These are phyloP conservation scores for Pneumocystis carinii DNA, from an alignment of 1,139 yeast genomes.

Conservation along the genomic window DNA sequence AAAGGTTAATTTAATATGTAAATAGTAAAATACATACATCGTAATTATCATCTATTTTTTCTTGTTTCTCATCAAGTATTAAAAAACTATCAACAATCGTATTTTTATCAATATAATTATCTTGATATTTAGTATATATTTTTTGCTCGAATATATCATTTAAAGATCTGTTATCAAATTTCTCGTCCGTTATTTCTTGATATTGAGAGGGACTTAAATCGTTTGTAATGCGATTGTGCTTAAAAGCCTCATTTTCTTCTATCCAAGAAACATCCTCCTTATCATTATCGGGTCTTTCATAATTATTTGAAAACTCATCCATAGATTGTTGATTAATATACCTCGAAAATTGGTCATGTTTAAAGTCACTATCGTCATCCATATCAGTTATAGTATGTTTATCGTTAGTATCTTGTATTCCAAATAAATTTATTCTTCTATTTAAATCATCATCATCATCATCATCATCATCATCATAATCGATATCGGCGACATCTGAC, in stretches of 20 bases:
- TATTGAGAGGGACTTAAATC: neutral
- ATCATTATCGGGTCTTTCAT: conserved; percentile 17
- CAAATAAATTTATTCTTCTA: conserved; percentile 20
- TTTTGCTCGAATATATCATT: neutral
- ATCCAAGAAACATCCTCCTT: conserved; percentile 10
- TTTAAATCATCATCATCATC: conserved; percentile 28
- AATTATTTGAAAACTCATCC: conserved; percentile 24
- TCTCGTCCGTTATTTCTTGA: neutral
- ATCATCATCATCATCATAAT: conserved; percentile 22
- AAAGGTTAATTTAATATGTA: neutral
- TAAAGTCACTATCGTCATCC: conserved; percentile 17
- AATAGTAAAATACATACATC: neutral
- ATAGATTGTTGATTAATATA: neutral
- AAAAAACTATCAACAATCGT: neutral
- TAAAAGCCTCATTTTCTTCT: neutral
- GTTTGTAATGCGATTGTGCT: neutral
- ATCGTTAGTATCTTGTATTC: conserved; percentile 16
- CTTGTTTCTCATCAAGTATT: neutral
- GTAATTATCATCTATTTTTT: neutral
- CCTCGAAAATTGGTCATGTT: conserved; percentile 22
- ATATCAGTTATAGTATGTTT: conserved; percentile 7
- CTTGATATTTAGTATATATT: neutral
- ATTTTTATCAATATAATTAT: neutral
- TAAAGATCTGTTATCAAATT: neutral
- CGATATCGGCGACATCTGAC: conserved; percentile 13